phyloP scores from a whole-genome alignment of 1,139 yeast species.

The Starmera stellimalicola region DNA sequence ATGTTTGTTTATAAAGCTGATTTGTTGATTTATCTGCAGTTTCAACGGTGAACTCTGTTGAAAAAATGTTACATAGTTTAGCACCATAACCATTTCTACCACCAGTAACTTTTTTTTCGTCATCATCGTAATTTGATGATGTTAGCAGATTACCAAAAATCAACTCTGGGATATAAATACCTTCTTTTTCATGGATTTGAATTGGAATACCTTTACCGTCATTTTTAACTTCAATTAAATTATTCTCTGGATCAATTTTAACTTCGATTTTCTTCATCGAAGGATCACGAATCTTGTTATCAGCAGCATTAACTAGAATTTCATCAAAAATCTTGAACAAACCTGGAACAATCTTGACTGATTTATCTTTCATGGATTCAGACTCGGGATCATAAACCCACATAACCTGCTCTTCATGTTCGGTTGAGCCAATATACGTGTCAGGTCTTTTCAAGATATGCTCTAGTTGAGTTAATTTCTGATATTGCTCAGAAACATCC shows the following conservation, averaged over 20 bases:
- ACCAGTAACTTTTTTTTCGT: conserved; percentile 93
- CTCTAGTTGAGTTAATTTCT: conserved; percentile 86
- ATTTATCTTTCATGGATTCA: conserved; percentile 62
- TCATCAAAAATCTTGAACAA: conserved; percentile 95
- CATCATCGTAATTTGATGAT: conserved; percentile 92
- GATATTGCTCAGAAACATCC: conserved; percentile 75
- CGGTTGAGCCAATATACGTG: conserved; percentile 94
- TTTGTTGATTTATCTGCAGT: conserved; percentile 72
- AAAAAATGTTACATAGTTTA: conserved; percentile 85
- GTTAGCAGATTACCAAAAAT: conserved; percentile 94
- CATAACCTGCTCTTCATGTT: conserved; percentile 66
- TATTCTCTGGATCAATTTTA: conserved; percentile 63
- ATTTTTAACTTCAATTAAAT: conserved; percentile 71
- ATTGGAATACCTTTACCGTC: conserved; percentile 96
- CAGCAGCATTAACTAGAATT: conserved; percentile 96
- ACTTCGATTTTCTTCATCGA: conserved; percentile 81
- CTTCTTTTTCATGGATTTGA: conserved; percentile 86
- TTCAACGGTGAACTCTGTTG: conserved; percentile 78
- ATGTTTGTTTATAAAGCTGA: conserved; percentile 64
- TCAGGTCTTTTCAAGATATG: conserved; percentile 97
- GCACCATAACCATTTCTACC: conserved; percentile 99
- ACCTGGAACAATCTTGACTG: conserved; percentile 87
- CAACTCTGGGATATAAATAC: conserved; percentile 90
- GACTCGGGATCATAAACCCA: conserved; percentile 75
- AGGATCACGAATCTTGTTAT: conserved; percentile 93